These are phyloP conservation scores for Boechera divaricarpa DNA, from an alignment of 345 rosid species.

Conservation along the genomic window DNA sequence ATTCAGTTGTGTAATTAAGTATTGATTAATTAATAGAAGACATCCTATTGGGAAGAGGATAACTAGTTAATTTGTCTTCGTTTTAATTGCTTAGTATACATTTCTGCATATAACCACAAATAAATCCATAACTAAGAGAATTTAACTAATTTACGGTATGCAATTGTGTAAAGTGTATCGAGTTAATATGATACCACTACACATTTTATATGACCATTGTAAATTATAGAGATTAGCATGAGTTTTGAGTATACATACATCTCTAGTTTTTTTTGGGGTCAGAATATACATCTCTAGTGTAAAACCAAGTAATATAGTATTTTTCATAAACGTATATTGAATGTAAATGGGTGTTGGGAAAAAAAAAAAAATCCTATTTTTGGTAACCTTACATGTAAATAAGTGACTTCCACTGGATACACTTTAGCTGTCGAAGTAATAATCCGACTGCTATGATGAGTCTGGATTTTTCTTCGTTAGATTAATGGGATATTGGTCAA, in stretches of 20 bases:
- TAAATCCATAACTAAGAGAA: neutral
- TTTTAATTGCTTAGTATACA: neutral
- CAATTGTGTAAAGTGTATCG: neutral
- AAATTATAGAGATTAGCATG: neutral
- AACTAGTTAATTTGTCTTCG: neutral
- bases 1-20: neutral
- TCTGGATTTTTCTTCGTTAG: neutral
- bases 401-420: neutral
- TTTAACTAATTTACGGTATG: neutral
- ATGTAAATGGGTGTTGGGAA: neutral
- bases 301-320: neutral
- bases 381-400: neutral
- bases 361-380: neutral
- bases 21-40: neutral
- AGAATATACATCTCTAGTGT: too few species aligned
- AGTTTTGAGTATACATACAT: neutral
- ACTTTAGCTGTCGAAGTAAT: neutral
- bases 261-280: neutral
- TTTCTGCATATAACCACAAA: neutral
- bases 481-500: slow-evolving; percentile 21
- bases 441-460: slow-evolving; percentile 12
- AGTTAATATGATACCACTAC: neutral
- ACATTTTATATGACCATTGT: neutral
- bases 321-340: neutral
- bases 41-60: neutral